Base-by-base conservation (phyloP, 192 early-diverging fungal species). In the Coemansia sp. region DNA sequence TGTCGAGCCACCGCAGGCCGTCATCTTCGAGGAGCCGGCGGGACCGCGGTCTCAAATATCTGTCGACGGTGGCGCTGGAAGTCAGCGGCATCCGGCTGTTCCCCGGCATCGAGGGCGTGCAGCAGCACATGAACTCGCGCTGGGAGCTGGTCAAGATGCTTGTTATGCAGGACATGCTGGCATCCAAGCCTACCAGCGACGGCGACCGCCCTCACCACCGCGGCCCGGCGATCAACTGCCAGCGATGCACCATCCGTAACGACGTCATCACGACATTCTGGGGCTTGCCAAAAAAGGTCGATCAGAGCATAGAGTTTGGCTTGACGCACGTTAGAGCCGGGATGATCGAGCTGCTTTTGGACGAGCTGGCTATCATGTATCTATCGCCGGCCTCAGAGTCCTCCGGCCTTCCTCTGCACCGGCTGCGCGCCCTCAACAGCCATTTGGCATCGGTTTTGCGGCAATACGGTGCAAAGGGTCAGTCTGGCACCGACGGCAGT, bases 61-160 rank as follows among this genome's bases (percentile, higher is more conserved):
- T 64, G 20, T 74, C 77, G 2, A 71, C 77, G 14, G 59, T 80
- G 32, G 77, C 77, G 16, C 34, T 80, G 6, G 77, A 74, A 16
- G 48, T 71, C 7, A 62, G 54, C 24, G 68, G 61, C 18, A 62
- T 74, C 24, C 71, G 72, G 23, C 28, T 80, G 42, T 56, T 74
- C 11, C 66, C 77, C 3, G 77, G 77, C 0, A 74, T 74, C 23
- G 72, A 80, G 13, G 60, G 65, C 9, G 58, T 61, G 9, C 75
- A 78, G 56, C 61, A 68, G 58, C 77, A 80, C 30, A 59, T 71
- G 65, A 80, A 74, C 32, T 74, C 77, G 53, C 77, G 77, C 28
- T 80, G 77, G 77, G 77, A 74, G 68, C 65, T 80, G 30, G 77
- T 80, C 47, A 80, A 80, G 34, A 65, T 71, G 71, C 68, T 80